phyloP scores from a whole-genome alignment of 1,284 basidiomycete genomes.

The Sporisorium iseilematis-ciliati region DNA sequence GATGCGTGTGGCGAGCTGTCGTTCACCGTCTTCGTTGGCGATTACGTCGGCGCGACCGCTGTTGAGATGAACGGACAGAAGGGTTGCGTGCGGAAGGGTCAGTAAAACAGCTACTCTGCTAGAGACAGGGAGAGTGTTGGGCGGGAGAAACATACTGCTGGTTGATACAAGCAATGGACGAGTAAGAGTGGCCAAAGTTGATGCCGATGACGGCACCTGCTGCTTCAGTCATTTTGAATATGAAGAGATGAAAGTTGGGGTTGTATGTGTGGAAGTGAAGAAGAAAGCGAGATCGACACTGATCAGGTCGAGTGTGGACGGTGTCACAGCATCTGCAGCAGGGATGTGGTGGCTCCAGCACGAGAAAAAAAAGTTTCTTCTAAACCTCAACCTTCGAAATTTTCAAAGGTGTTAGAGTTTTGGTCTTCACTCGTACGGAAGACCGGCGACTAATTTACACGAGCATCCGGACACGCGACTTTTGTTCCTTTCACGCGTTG shows the following conservation, averaged over 20 bases:
- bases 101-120: slow-evolving; percentile 2
- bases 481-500: slow-evolving; percentile 5
- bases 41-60: slow-evolving; percentile 74
- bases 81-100: neutral
- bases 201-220: slow-evolving; percentile 79
- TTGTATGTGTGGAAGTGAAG: neutral
- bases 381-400: slow-evolving; percentile 7
- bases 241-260: neutral
- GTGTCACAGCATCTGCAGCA: neutral
- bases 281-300: slow-evolving; percentile 1
- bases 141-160: slow-evolving; percentile 75
- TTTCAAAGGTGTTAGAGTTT: neutral
- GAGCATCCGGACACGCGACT: slow-evolving; percentile 5
- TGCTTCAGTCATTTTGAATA: slow-evolving; percentile 56
- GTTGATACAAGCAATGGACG: slow-evolving; percentile 93
- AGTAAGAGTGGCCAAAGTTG: slow-evolving; percentile 96
- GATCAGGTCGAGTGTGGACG: neutral
- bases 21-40: slow-evolving; percentile 97
- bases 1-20: slow-evolving; percentile 95
- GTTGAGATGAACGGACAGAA: neutral
- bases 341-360: neutral
- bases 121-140: neutral
- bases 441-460: slow-evolving; percentile 11
- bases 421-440: slow-evolving; percentile 15
- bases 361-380: slow-evolving; percentile 30